Percentiles rank a stretch among this genome's conserved stretches.
These are phyloP conservation scores for Citrus medica DNA, from an alignment of 345 rosid species.

Conservation along the genomic window DNA sequence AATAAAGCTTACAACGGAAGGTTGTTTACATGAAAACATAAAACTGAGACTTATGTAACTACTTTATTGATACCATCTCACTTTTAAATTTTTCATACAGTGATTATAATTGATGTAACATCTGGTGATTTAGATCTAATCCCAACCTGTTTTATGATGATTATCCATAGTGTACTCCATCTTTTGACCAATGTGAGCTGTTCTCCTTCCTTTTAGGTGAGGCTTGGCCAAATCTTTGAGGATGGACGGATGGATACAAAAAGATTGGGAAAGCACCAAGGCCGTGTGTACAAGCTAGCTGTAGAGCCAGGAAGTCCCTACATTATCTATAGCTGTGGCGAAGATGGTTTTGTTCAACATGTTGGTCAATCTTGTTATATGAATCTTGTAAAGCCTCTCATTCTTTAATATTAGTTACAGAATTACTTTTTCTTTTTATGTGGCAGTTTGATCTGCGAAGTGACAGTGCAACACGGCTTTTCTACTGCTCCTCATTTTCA, in stretches of 20 bases:
- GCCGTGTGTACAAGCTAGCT: slow-evolving; percentile 49
- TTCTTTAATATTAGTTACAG: neutral
- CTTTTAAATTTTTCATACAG: neutral
- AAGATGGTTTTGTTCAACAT: slow-evolving; percentile 65
- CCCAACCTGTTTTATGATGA: neutral
- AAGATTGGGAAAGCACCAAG: slow-evolving; percentile 48
- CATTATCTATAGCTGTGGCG: slow-evolving; percentile 56
- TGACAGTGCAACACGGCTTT: slow-evolving; percentile 37
- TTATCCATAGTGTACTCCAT: neutral
- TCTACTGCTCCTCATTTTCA: slow-evolving; percentile 40
- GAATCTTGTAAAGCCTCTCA: neutral
- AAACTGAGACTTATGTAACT: neutral
- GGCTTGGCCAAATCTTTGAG: slow-evolving; percentile 48
- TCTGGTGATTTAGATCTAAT: neutral
- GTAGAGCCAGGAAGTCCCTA: slow-evolving; percentile 64
- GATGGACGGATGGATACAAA: slow-evolving; percentile 45
- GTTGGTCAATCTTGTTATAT: slow-evolving; percentile 30
- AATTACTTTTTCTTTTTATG: slow-evolving; percentile 10
- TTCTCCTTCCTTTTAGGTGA: slow-evolving; percentile 30
- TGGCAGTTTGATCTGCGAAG: slow-evolving; percentile 61
- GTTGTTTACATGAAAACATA: neutral
- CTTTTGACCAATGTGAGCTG: neutral
- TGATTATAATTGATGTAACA: neutral
- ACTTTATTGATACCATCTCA: neutral
- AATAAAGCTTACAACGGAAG: neutral